Conservation (phyloP, 148 eudicot genomes). For the Rhododendron molle region DNA sequence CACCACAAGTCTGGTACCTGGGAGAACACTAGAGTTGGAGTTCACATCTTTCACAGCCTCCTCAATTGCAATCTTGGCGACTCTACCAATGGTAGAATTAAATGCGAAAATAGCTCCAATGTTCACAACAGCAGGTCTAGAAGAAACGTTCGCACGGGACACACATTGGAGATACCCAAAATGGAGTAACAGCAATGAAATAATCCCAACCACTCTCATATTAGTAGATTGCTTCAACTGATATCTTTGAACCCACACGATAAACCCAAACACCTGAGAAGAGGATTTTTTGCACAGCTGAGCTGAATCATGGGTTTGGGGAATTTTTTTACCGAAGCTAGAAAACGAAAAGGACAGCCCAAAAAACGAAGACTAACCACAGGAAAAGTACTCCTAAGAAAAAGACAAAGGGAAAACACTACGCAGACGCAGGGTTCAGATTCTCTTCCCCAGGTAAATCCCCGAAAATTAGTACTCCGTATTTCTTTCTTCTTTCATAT, state of each 20-base stretch:
- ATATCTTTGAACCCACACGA: background rate
- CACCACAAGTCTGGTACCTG: constrained; percentile 52
- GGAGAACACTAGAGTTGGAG: constrained; percentile 53
- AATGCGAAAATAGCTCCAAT: constrained; percentile 84
- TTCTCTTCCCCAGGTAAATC: background rate
- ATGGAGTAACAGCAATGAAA: constrained; percentile 25
- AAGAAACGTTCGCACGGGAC: constrained; percentile 33
- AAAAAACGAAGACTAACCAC: background rate
- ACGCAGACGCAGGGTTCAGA: constrained; percentile 5
- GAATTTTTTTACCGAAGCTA: background rate
- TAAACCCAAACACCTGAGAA: background rate
- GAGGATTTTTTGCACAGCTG: constrained; percentile 1
- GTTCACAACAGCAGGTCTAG: constrained; percentile 69
- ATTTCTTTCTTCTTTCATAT: background rate
- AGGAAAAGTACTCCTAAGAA: background rate
- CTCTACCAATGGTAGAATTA: constrained; percentile 84
- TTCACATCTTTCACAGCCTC: constrained; percentile 88
- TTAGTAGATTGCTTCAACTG: constrained; percentile 14
- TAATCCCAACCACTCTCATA: constrained; percentile 38
- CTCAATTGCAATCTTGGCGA: constrained; percentile 75
- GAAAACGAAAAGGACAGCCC: background rate
- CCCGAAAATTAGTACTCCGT: too few relatives aligned
- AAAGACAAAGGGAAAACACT: background rate
- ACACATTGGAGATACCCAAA: constrained; percentile 36
- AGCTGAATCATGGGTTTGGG: constrained; percentile 15